phyloP scores from a whole-genome alignment of 805 yeast species.

The Sugiyamaella chiloensis region DNA sequence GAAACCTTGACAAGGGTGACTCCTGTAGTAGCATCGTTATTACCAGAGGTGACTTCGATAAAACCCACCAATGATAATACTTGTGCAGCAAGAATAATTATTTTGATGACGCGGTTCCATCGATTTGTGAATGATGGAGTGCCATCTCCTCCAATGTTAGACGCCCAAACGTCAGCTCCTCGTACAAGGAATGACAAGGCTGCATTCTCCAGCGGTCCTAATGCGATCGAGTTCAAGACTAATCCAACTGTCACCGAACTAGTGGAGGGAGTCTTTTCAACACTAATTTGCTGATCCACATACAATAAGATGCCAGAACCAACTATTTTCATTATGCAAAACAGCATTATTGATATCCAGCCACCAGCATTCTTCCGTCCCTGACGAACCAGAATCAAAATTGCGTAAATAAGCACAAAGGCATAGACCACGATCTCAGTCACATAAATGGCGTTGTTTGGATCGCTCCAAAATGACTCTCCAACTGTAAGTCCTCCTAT shows the following conservation, averaged over 20 bases:
- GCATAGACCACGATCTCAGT: slow-evolving; percentile 12
- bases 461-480: slow-evolving; percentile 8
- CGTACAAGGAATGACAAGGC: slow-evolving; percentile 13
- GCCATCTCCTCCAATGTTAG: neutral
- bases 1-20: slow-evolving; percentile 11
- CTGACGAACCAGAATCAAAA: neutral
- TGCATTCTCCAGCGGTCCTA: slow-evolving; percentile 17
- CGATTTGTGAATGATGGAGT: neutral
- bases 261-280: slow-evolving; percentile 5
- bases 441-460: slow-evolving; percentile 11
- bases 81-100: slow-evolving; percentile 8
- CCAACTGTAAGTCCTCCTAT: slow-evolving; percentile 2
- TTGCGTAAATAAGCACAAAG: neutral
- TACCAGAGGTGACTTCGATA: slow-evolving; percentile 3
- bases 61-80: slow-evolving; percentile 14
- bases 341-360: slow-evolving; percentile 11
- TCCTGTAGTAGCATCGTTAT: neutral
- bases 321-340: slow-evolving; percentile 12
- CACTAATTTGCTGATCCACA: slow-evolving; percentile 4
- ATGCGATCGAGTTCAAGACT: slow-evolving; percentile 13
- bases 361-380: slow-evolving; percentile 12
- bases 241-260: slow-evolving; percentile 11
- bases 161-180: slow-evolving; percentile 10
- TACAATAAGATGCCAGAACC: slow-evolving; percentile 11
- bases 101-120: slow-evolving; percentile 7